Evolutionary conservation across 106 monocot genomes (phyloP).

Genomic region (Dactylorhiza incarnata): DNA sequence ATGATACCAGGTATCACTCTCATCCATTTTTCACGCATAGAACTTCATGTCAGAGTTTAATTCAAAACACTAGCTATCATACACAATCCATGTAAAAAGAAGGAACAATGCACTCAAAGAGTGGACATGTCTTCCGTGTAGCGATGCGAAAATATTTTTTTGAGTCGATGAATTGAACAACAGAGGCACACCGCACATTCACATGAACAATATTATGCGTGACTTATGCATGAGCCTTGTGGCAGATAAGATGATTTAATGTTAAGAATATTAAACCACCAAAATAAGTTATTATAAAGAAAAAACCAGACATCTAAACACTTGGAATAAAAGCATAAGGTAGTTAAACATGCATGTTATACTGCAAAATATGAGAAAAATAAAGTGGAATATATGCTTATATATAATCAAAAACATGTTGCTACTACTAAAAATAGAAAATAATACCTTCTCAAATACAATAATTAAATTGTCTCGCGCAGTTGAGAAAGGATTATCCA

Average conservation of each 20-base stretch:
- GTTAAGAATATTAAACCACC: neutral
- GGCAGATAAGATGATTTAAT: neutral
- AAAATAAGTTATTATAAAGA: neutral
- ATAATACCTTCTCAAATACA: slow-evolving; percentile 87
- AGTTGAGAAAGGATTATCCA: slow-evolving; percentile 73
- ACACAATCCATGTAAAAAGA: neutral
- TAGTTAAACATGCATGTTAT: neutral
- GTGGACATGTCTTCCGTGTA: neutral
- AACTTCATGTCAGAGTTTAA: neutral
- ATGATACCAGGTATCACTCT: neutral
- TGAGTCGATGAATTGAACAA: too few relatives aligned
- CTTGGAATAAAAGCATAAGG: neutral
- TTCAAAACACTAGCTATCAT: neutral
- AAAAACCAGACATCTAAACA: neutral
- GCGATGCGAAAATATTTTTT: neutral
- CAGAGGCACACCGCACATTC: neutral
- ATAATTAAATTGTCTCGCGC: slow-evolving; percentile 95
- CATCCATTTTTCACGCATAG: neutral
- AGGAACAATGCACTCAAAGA: neutral
- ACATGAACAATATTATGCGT: neutral
- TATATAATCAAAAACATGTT: neutral
- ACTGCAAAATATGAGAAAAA: neutral
- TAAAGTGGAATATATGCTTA: neutral
- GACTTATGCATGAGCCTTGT: neutral
- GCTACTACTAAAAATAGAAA: neutral